Evolutionary conservation across 2,329 filamentous ascomycete genomes (phyloP), one percentile per base, ranked within the genome.

Genomic region (Stemphylium vesicarium): DNA sequence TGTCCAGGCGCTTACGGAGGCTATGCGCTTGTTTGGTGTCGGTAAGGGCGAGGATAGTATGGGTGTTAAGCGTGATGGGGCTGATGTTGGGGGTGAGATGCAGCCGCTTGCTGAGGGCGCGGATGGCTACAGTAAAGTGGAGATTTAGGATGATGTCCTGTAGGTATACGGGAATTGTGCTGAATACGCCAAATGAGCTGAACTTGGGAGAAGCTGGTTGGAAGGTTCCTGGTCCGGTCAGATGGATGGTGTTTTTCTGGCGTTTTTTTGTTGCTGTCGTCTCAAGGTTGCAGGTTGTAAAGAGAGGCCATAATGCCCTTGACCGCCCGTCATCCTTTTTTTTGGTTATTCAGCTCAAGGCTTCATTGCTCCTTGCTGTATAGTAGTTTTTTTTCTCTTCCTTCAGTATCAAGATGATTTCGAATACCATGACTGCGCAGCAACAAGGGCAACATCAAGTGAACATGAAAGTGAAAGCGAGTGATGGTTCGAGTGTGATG

Each of bases 11-110:
- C 59, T 75, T n/a, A 65, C 65, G 4, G 73, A 75, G 22, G 73
- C 71, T 9, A 70, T 75, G 32, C 39, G 64, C 11, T 54, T 58
- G 40, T 74, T 75, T 55, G 73, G 73, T 9, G 72, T 75, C 1
- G 72, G 70, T 24, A 75, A 74, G 52, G 71, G 71, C 11, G 73
- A 75, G 31, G 73, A 75, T 32, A 68, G 65, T 46, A 65, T 73
- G 45, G 70, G 71, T 9, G 64, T 71, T 15, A 71, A 73, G 65
- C 46, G 59, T 33, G 65, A 69, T 7, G 70, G 66, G 22, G 56
- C 64, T 2, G 72, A 70, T 29, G 69, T 63, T 22, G 68, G 41
- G 1, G 63, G 64, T 9, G 63, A 65, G 26, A 11, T 29, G 8
- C 59, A 67, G 51, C 72, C 74, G 4, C 40, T 75, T 18, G 63